phyloP scores from a whole-genome alignment of 305 asterid genomes.

The Fraxinus greggii region DNA sequence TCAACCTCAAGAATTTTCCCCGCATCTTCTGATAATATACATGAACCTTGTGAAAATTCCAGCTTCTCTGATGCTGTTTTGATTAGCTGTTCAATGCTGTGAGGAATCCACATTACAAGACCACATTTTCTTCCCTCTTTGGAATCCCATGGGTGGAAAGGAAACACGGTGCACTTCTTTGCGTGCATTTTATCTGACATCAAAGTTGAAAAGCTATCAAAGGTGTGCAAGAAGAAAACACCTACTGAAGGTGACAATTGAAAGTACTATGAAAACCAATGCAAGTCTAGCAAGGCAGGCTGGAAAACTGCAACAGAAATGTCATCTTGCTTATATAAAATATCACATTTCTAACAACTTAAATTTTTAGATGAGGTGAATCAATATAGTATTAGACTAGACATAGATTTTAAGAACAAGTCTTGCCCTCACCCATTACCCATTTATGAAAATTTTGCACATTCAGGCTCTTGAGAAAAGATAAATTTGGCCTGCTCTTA shows the following conservation, averaged over 20 bases:
- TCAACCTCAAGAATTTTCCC: constrained; percentile 64
- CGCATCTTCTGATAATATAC: constrained; percentile 72
- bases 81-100: constrained; percentile 58
- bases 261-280: background rate
- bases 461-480: background rate
- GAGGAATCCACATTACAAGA: constrained; percentile 71
- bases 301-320: background rate
- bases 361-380: background rate
- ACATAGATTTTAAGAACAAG: background rate
- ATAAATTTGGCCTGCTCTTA: background rate
- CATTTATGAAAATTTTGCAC: background rate
- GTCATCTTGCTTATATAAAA: background rate
- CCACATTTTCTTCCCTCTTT: constrained; percentile 54
- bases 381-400: background rate
- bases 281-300: background rate
- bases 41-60: constrained; percentile 32
- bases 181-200: constrained; percentile 40
- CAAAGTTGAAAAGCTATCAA: background rate
- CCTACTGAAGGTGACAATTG: background rate
- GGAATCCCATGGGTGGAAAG: constrained; percentile 68
- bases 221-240: background rate
- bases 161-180: constrained; percentile 71
- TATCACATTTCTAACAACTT: background rate
- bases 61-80: constrained; percentile 47
- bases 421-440: background rate